These are phyloP conservation scores for Citrus australasica DNA, from an alignment of 345 rosid species.

Conservation along the genomic window DNA sequence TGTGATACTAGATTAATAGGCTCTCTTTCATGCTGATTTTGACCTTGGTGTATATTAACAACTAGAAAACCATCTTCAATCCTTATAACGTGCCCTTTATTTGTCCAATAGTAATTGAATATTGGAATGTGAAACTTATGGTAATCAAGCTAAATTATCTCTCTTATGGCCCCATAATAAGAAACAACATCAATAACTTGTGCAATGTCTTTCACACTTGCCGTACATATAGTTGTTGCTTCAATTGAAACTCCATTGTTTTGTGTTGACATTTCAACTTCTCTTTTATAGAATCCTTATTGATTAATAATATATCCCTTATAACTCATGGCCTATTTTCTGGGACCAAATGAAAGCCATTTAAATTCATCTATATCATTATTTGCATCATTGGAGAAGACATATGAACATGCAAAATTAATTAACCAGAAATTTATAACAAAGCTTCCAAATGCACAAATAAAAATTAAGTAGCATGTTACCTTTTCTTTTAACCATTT, in stretches of 20 bases:
- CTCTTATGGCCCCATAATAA: not conserved
- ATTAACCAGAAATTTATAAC: too few species aligned
- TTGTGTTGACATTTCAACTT: not conserved
- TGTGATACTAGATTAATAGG: not conserved
- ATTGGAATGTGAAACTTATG: not conserved
- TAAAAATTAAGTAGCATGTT: not conserved
- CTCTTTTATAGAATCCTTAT: not conserved
- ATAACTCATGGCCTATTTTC: not conserved
- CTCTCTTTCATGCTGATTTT: not conserved
- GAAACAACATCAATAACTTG: not conserved
- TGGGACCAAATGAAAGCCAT: not conserved
- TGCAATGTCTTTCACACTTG: not conserved
- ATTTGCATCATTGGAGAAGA: not conserved
- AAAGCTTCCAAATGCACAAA: too few species aligned
- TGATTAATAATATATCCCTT: not conserved
- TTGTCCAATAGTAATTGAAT: not conserved
- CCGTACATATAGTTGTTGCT: rapidly evolving
- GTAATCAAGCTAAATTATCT: not conserved
- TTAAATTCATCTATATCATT: not conserved
- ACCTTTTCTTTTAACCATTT: not conserved
- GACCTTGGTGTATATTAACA: not conserved
- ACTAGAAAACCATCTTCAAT: not conserved
- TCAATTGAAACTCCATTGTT: not conserved
- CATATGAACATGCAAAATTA: too few species aligned
- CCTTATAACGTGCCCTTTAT: not conserved